Base-by-base conservation (phyloP, 2,329 filamentous ascomycete genomes). In the Pseudogymnoascus sp. region DNA sequence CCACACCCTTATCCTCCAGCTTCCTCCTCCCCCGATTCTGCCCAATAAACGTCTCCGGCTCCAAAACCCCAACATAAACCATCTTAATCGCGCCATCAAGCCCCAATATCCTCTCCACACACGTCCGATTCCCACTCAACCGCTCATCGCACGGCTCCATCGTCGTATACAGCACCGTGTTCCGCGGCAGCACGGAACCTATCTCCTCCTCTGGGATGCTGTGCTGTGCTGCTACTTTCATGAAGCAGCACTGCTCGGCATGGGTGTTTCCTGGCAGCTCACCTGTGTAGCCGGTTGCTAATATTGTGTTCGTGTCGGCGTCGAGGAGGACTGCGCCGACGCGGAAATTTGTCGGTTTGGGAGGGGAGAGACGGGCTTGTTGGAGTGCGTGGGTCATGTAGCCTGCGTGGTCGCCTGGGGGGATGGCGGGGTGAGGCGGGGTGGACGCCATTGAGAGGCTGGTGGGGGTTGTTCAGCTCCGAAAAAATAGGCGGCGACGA, bases 201-300 rank as follows among this genome's bases (percentile, higher is more conserved):
- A 91, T 80, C 0, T 76, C 72, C 61, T 84, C 82, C 67, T 89
- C 86, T 13, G 80, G 64, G 0, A 81, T 76, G 1, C 72, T 71
- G 63, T 82, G 73, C 66, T 78, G 69, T 53, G 77, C 70, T 1
- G 84, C 79, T 11, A 87, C 81, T 74, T 97, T 97, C 59, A 87
- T 76, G 63, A 99, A 82, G 72, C 91, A 96, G 75, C 89, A 93
- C 77, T 99, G 92, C 74, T 99, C 95, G 3, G 95, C 95, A 72
- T 99, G 95, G 0, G 95, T 97, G 77, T 99, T 99, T 44, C 93
- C 95, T 56, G 86, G 82, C 3, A 93, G 85, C 76, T 99, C 93
- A 64, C 97, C 82, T 0, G 95, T 97, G 78, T 93, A 97, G 62
- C 95, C 93, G 1, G 90, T 90, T 0, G 89, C 84, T 31, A 96